Evolutionary conservation across 2,329 filamentous ascomycete species (phyloP), one percentile per base, ranked within the genome.

Genomic region (Fusarium falciforme): DNA sequence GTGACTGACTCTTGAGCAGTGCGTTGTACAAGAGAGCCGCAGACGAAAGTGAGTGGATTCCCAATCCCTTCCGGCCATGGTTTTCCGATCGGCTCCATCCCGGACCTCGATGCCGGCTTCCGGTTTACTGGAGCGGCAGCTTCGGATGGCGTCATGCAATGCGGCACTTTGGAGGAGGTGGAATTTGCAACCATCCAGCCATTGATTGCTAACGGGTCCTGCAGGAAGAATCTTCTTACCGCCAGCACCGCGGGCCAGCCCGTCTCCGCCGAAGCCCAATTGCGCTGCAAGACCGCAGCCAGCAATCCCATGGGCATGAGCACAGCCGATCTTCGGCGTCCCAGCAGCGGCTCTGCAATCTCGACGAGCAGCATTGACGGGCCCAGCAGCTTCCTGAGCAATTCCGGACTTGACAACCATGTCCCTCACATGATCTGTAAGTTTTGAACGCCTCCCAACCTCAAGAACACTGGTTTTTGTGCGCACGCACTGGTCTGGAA

Each of bases 11-110:
- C 66, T 40, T 61, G 65, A 68, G 36, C 77, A 84, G 81, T 95
- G 93, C 83, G 87, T 92, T 64, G 91, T 94, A 27, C 92, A 92
- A 74, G 92, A 97, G 83, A 96, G 93, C 85, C 94, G 94, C 77
- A 91, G 95, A 78, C 92, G 94, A 88, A 94, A 94, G 93, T 95
- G 84, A 90, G 92, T 91, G 52, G 65, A 61, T 60, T 68, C 31
- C 11, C 44, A 52, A 57, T n/a, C 36, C 36, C 47, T 55, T 57
- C 55, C 68, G 58, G 61, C n/a, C 62, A 62, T 72, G 44, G 55
- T 63, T 27, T 66, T 38, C 31, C 67, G 68, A 54, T 59, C 42
- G 62, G 61, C 64, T 69, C 35, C 60, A 42, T 62, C 47, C 33
- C 44, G 59, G 64, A 20, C 22, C 55, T 63, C 65, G 52, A n/a